These are phyloP conservation scores for Thymus mandschuricus DNA, from an alignment of 257 asterid species.

Conservation along the genomic window DNA sequence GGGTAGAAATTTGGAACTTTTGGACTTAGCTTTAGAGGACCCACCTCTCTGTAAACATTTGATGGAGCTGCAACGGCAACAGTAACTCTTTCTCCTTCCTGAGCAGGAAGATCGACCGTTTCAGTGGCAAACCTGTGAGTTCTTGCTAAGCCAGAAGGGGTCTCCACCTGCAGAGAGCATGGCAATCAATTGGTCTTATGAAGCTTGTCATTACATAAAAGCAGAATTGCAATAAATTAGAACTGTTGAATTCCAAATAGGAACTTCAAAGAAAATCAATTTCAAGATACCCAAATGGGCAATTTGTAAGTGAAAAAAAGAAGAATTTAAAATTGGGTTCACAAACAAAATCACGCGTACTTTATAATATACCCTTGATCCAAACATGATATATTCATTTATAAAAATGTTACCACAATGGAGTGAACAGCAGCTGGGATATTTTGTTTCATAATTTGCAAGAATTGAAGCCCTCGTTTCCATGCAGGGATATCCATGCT, in stretches of 20 bases:
- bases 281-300: background rate
- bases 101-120: slow-evolving; percentile 94
- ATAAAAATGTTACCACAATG: slow-evolving; percentile 62
- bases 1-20: slow-evolving; percentile 78
- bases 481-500: slow-evolving; percentile 99
- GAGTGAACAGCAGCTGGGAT: slow-evolving; percentile 94
- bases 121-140: slow-evolving; percentile 96
- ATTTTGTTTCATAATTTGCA: slow-evolving; percentile 73
- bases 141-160: slow-evolving; percentile 89
- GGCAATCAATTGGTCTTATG: slow-evolving; percentile 22
- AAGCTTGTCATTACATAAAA: slow-evolving; percentile 20
- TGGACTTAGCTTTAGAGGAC: slow-evolving; percentile 82
- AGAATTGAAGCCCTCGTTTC: slow-evolving; percentile 74
- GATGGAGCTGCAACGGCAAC: slow-evolving; percentile 85
- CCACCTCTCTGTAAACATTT: slow-evolving; percentile 65
- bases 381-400: slow-evolving; percentile 2
- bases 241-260: slow-evolving; percentile 13
- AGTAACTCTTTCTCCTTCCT: slow-evolving; percentile 94
- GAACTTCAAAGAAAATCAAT: slow-evolving; percentile 13
- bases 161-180: slow-evolving; percentile 65
- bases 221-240: slow-evolving; percentile 7
- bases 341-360: slow-evolving; percentile 9
- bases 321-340: background rate
- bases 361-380: background rate
- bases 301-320: background rate